Conservation (phyloP, 345 rosid genomes). For the Moricandia moricandioides region DNA sequence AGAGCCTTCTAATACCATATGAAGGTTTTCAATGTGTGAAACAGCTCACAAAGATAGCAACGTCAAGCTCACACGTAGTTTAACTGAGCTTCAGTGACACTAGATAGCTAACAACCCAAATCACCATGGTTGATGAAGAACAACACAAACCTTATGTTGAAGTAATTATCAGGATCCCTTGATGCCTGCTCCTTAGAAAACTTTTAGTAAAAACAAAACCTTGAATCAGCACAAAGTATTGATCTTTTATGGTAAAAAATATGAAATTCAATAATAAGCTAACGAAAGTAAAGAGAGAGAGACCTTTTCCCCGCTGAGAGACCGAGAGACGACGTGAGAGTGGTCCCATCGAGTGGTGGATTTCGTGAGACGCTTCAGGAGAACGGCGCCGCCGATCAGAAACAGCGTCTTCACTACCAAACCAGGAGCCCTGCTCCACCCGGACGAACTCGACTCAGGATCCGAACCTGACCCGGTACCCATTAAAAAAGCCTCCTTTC, state of each 20-base stretch:
- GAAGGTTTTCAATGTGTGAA: background rate
- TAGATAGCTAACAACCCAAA: background rate
- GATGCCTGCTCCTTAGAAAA: slow-evolving; percentile 85
- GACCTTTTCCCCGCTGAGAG: slow-evolving; percentile 83
- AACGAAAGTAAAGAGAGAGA: background rate
- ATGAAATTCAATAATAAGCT: background rate
- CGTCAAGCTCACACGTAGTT: background rate
- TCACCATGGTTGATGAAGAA: background rate
- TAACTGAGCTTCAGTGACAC: background rate
- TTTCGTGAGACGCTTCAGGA: slow-evolving; percentile 82
- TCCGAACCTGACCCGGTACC: slow-evolving; percentile 45
- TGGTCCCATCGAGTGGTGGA: slow-evolving; percentile 95
- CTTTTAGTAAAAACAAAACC: slow-evolving; percentile 37
- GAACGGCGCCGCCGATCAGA: slow-evolving; percentile 74
- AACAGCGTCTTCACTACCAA: slow-evolving; percentile 62
- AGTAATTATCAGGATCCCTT: slow-evolving; percentile 82
- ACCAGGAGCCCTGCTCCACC: slow-evolving; percentile 77
- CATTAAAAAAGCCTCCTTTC: slow-evolving; percentile 11
- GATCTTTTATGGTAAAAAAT: background rate
- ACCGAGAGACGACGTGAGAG: slow-evolving; percentile 67
- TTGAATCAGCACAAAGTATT: slow-evolving; percentile 3
- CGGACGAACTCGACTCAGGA: slow-evolving; percentile 56
- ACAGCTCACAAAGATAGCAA: background rate
- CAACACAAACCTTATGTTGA: slow-evolving; percentile 68
- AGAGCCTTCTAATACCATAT: background rate